phyloP scores from a whole-genome alignment of 2,329 filamentous ascomycete genomes.

The Xylogone sp. region DNA sequence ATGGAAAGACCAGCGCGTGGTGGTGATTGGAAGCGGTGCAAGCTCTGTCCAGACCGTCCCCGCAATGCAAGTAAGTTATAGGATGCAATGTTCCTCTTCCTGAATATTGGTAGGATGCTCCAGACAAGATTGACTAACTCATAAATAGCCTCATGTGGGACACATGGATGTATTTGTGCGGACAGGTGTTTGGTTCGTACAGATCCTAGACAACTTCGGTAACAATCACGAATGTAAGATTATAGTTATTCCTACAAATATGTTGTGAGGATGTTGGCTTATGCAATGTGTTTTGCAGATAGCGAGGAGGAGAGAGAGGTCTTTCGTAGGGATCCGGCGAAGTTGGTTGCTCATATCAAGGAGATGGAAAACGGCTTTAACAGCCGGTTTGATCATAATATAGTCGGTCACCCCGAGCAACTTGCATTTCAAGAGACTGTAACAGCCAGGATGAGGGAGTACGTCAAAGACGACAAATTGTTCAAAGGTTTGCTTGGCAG shows the following conservation, averaged over 20 bases:
- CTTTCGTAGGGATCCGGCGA: conserved; percentile 34
- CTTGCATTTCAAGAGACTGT: too few species aligned
- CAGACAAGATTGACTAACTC: too few species aligned
- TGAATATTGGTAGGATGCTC: too few species aligned
- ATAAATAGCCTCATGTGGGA: not conserved
- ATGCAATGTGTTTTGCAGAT: too few species aligned
- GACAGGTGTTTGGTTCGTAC: not conserved
- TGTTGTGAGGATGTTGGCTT: too few species aligned
- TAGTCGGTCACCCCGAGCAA: too few species aligned
- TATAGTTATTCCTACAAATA: too few species aligned
- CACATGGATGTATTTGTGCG: conserved; percentile 1
- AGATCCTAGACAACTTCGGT: conserved; percentile 39
- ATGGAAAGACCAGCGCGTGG: not conserved
- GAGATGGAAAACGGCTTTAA: conserved; percentile 34
- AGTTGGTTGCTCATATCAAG: not conserved
- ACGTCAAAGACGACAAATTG: too few species aligned
- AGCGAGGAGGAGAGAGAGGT: conserved; percentile 29
- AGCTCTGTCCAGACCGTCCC: not conserved
- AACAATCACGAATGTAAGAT: too few species aligned
- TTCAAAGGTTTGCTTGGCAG: too few species aligned
- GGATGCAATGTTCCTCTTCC: too few species aligned
- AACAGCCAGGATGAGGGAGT: too few species aligned
- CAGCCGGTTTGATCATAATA: conserved; percentile 32
- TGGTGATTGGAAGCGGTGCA: not conserved
- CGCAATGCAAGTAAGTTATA: not conserved